Conservation (phyloP, 2,329 filamentous ascomycete genomes). For the Pleurostoma richardsiae region DNA sequence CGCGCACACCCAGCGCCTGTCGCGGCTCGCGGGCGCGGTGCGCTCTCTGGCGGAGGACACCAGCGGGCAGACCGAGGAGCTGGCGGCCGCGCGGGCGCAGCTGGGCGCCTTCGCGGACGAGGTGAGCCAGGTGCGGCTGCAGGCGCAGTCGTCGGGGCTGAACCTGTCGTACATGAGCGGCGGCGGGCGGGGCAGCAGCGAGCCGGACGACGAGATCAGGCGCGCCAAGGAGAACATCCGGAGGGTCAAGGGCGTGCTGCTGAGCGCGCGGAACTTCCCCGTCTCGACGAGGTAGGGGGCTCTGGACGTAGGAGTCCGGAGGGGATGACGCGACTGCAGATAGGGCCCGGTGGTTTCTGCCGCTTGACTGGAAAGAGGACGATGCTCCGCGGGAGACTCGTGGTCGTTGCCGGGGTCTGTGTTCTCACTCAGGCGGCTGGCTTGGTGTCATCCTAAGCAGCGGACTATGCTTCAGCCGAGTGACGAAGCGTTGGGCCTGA, state of each 20-base stretch:
- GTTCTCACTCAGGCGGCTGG: too few species aligned
- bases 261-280: conserved; percentile 73
- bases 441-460: too few species aligned
- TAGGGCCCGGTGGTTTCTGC: too few species aligned
- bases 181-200: conserved; percentile 36
- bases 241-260: conserved; percentile 71
- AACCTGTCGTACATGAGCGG: conserved; percentile 34
- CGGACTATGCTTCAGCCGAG: too few species aligned
- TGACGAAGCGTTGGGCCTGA: too few species aligned
- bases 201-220: conserved; percentile 66
- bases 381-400: too few species aligned
- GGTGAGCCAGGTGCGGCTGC: conserved; percentile 55
- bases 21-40: conserved; percentile 34
- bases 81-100: conserved; percentile 45
- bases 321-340: too few species aligned
- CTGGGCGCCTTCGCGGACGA: conserved; percentile 60
- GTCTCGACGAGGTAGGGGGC: conserved; percentile 24
- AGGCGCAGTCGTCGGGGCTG: conserved; percentile 26
- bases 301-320: too few species aligned
- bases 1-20: conserved; percentile 35
- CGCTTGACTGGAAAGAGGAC: too few species aligned
- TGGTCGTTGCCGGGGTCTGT: too few species aligned
- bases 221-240: conserved; percentile 71
- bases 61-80: conserved; percentile 37
- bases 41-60: conserved; percentile 37